A percentile compares a stretch with the other conserved stretches of the same genome.
Evolutionary conservation across 345 rosid species (phyloP).

Genomic region (Citrus sinensis): DVS_A1.0 CM039162.1:29514501-29515000

Average conservation of each 20-base stretch:
- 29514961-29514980: too few species aligned
- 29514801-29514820: too few species aligned
- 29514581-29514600: too few species aligned
- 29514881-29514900: background rate
- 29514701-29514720: too few species aligned
- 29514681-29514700: background rate
- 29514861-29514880: too few species aligned
- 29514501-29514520: constrained; percentile 1
- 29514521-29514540: too few species aligned
- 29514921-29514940: background rate
- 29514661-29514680: too few species aligned
- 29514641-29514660: constrained; percentile 19
- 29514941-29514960: background rate
- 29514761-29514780: too few species aligned
- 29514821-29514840: too few species aligned
- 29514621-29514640: constrained; percentile 21
- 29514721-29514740: background rate
- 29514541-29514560: background rate
- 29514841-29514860: too few species aligned
- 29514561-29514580: background rate
- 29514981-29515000: too few species aligned
- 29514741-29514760: background rate
- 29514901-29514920: background rate
- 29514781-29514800: too few species aligned
- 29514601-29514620: background rate